Evolutionary conservation across 306 rosid genomes (phyloP).

Genomic region (Urtica urens): DNA sequence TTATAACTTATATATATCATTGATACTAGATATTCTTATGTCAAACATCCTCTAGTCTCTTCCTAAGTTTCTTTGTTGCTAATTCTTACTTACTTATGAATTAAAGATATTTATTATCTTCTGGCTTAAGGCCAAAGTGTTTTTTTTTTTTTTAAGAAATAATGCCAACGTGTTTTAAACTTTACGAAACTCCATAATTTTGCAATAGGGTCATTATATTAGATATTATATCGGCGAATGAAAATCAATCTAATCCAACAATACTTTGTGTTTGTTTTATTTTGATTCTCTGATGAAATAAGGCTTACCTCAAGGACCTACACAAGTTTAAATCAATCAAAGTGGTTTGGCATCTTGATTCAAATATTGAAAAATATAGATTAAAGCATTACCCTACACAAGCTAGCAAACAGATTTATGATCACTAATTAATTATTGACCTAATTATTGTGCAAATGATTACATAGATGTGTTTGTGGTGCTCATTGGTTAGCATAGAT

Average conservation of each 20-base stretch:
- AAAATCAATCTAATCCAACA: background rate
- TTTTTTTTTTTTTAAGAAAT: too few species aligned
- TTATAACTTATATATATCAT: too few species aligned
- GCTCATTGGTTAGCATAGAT: background rate
- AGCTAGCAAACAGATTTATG: constrained; percentile 7
- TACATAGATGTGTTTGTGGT: background rate
- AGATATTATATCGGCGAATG: constrained; percentile 5
- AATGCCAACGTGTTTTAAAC: too few species aligned
- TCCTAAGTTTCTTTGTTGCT: too few species aligned
- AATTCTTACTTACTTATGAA: too few species aligned
- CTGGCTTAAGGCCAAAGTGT: too few species aligned
- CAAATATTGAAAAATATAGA: background rate
- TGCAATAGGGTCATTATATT: background rate
- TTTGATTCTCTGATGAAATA: background rate
- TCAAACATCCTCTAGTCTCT: too few species aligned
- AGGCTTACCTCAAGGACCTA: constrained; percentile 5
- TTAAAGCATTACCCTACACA: constrained; percentile 2
- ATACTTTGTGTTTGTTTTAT: background rate
- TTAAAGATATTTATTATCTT: too few species aligned
- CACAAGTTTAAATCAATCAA: constrained; percentile 11
- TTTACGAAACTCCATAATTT: background rate
- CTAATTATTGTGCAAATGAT: constrained; percentile 13
- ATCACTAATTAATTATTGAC: constrained; percentile 3
- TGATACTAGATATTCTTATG: too few species aligned
- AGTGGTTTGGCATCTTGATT: background rate